Conservation (phyloP, 2,329 filamentous ascomycete species). For the Diaporthe citriasiana region DNA sequence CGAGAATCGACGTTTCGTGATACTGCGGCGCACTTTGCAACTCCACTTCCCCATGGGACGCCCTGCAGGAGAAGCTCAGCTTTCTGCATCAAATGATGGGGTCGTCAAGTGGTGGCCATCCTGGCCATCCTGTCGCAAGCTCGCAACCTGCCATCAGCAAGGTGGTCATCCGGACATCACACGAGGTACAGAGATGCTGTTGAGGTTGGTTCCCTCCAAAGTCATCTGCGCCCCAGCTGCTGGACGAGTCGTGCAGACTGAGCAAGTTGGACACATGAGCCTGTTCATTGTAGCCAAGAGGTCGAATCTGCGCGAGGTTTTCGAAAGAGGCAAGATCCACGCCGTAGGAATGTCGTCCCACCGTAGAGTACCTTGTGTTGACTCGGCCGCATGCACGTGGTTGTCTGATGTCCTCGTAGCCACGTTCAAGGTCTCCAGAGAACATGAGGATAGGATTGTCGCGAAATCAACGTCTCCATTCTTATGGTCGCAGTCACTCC, state of each 20-base stretch:
- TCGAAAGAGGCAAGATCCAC: conserved; percentile 15
- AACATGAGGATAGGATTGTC: not conserved
- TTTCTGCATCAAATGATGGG: conserved; percentile 26
- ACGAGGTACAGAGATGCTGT: not conserved
- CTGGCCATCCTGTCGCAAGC: not conserved
- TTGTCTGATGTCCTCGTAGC: not conserved
- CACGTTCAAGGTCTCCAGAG: conserved; percentile 4
- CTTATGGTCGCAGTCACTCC: conserved; percentile 11
- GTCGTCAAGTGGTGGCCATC: not conserved
- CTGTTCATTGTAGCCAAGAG: not conserved
- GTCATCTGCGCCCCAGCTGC: not conserved
- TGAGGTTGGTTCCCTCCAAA: not conserved
- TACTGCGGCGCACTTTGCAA: not conserved
- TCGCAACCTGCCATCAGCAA: not conserved
- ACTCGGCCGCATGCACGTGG: conserved; percentile 20
- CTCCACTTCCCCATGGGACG: conserved; percentile 3
- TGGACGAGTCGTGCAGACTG: conserved; percentile 1
- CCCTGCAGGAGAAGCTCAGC: conserved; percentile 10
- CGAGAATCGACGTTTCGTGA: not conserved
- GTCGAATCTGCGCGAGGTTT: conserved; percentile 1
- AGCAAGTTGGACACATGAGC: not conserved
- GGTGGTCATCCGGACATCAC: not conserved
- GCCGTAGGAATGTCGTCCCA: not conserved
- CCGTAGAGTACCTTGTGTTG: not conserved
- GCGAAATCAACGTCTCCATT: not conserved